A percentile compares a stretch with the other conserved stretches of the same genome.
phyloP scores from a whole-genome alignment of 108 stramenopile species.

The Parmales sp. region DNA sequence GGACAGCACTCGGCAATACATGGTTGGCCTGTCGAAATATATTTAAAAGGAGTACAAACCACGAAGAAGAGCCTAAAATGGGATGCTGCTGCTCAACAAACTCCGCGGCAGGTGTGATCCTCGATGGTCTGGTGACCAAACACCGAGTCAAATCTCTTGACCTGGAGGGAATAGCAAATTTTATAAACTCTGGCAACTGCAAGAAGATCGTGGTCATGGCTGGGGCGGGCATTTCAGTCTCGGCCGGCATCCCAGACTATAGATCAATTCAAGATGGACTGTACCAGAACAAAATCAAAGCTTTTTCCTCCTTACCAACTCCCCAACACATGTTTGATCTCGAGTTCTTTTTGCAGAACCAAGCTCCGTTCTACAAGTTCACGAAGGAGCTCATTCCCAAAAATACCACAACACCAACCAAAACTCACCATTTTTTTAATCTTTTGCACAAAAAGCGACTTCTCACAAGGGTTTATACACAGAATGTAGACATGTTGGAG shows the following conservation, averaged over 20 bases:
- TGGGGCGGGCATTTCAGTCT: slow-evolving; percentile 57
- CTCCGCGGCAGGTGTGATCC: too few species aligned
- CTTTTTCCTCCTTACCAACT: slow-evolving; percentile 11
- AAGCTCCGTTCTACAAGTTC: slow-evolving; percentile 65
- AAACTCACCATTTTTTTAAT: slow-evolving; percentile 74
- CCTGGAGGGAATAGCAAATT: too few species aligned
- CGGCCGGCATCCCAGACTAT: slow-evolving; percentile 67
- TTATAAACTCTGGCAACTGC: slow-evolving; percentile 23
- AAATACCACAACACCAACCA: slow-evolving; percentile 56
- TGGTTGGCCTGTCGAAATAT: too few species aligned
- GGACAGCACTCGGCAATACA: too few species aligned
- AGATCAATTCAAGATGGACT: slow-evolving; percentile 29
- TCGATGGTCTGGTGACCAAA: too few species aligned
- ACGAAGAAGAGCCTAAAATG: too few species aligned
- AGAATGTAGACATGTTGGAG: slow-evolving; percentile 59
- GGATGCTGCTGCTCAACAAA: too few species aligned
- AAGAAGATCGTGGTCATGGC: slow-evolving; percentile 53
- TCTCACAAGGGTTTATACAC: slow-evolving; percentile 42
- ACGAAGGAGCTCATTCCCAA: slow-evolving; percentile 31
- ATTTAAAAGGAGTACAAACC: too few species aligned
- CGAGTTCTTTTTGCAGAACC: slow-evolving; percentile 50
- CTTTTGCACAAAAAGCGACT: slow-evolving; percentile 51
- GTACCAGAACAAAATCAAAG: slow-evolving; percentile 23
- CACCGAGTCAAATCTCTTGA: too few species aligned
- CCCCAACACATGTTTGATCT: slow-evolving; percentile 33